Evolutionary conservation across 345 rosid species (phyloP).

Genomic region (Streptanthus diversifolius): DNA sequence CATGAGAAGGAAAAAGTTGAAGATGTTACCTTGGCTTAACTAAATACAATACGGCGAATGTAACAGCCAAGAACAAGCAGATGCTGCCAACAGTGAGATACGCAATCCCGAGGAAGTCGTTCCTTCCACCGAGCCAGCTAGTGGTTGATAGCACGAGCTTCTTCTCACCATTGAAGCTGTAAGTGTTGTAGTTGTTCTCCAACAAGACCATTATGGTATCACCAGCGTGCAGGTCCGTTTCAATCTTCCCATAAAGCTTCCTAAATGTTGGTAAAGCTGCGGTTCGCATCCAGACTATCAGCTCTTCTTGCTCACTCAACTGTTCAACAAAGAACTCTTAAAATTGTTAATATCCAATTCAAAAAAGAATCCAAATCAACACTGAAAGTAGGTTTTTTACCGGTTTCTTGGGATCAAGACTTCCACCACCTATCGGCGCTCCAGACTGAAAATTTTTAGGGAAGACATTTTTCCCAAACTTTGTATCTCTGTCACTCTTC

Average conservation of each 20-base stretch:
- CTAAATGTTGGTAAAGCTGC: slow-evolving; percentile 97
- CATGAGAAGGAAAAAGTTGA: background rate
- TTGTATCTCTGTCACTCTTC: slow-evolving; percentile 88
- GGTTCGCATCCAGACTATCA: slow-evolving; percentile 98
- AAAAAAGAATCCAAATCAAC: background rate
- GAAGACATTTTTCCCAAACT: slow-evolving; percentile 71
- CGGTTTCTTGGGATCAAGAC: slow-evolving; percentile 40
- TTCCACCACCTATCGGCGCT: slow-evolving; percentile 53
- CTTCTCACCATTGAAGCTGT: slow-evolving; percentile 89
- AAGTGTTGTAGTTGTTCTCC: slow-evolving; percentile 76
- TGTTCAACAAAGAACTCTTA: slow-evolving; percentile 26
- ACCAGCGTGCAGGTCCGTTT: slow-evolving; percentile 54
- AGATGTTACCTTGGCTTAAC: slow-evolving; percentile 75
- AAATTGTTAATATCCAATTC: slow-evolving; percentile 3
- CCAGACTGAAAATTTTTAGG: slow-evolving; percentile 72
- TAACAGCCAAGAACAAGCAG: slow-evolving; percentile 64
- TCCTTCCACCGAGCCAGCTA: slow-evolving; percentile 97
- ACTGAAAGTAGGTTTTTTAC: slow-evolving; percentile 41
- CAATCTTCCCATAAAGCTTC: slow-evolving; percentile 91
- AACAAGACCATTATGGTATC: slow-evolving; percentile 52
- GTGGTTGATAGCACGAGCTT: slow-evolving; percentile 90
- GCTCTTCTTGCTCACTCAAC: slow-evolving; percentile 92
- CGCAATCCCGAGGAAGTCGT: slow-evolving; percentile 78
- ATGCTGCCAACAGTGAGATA: slow-evolving; percentile 34
- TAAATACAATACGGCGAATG: slow-evolving; percentile 73